Evolutionary conservation across 495 filamentous ascomycete species (phyloP).

Genomic region (Penicillium alfredii): DNA sequence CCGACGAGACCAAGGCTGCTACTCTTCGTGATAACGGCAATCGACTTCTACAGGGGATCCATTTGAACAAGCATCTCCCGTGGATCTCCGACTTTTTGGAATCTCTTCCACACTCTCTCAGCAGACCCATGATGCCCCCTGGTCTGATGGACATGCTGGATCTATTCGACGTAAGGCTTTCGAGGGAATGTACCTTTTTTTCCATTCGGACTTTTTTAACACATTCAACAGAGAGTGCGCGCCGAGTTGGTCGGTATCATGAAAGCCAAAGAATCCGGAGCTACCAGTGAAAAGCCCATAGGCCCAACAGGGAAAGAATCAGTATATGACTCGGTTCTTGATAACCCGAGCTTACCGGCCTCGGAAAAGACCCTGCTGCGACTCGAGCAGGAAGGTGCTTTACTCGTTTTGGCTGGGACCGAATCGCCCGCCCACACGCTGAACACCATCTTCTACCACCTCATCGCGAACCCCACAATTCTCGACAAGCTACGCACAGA

Average conservation of each 20-base stretch:
- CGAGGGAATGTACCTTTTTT: no score
- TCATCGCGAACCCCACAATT: conserved; percentile 29
- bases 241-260: conserved; percentile 27
- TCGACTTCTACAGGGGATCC: conserved; percentile 29
- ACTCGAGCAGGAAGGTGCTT: conserved; percentile 33
- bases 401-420: conserved; percentile 31
- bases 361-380: conserved; percentile 29
- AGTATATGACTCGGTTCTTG: conserved; percentile 29
- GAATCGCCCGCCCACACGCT: conserved; percentile 26
- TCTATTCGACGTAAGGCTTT: conserved; percentile 34
- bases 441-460: conserved; percentile 28
- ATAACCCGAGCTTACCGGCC: conserved; percentile 26
- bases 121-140: conserved; percentile 34
- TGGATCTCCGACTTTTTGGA: conserved; percentile 35
- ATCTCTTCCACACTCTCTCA: conserved; percentile 29
- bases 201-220: no score
- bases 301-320: conserved; percentile 22
- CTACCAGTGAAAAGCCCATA: conserved; percentile 13
- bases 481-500: conserved; percentile 28
- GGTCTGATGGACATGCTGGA: conserved; percentile 33
- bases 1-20: conserved; percentile 27
- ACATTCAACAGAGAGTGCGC: conserved; percentile 28
- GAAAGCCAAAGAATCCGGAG: conserved; percentile 24
- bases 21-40: conserved; percentile 29
- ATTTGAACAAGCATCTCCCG: conserved; percentile 38